phyloP scores from a whole-genome alignment of 495 filamentous ascomycete genomes.

The Hypomontagnella monticulosa region DNA sequence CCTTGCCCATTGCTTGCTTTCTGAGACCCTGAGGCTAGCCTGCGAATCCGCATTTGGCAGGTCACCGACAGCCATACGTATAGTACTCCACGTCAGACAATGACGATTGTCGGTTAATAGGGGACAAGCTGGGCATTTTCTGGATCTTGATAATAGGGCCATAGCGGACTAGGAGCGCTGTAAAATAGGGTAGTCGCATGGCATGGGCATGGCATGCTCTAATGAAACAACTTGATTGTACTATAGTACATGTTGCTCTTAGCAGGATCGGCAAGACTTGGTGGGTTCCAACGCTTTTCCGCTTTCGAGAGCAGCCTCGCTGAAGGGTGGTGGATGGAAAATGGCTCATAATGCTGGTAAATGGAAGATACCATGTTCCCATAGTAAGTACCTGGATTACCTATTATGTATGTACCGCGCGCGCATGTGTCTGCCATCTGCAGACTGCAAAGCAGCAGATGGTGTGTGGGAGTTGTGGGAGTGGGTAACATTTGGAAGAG shows the following conservation, averaged over 20 bases:
- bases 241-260: conserved; percentile 21
- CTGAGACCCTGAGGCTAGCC: conserved; percentile 6
- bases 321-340: conserved; percentile 27
- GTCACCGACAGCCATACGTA: conserved; percentile 24
- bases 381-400: conserved; percentile 32
- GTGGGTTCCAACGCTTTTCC: conserved; percentile 38
- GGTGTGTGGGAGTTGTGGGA: conserved; percentile 10
- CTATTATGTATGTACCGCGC: conserved; percentile 41
- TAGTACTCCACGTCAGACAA: conserved; percentile 36
- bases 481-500: conserved; percentile 8
- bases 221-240: conserved; percentile 30
- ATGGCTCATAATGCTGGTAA: conserved; percentile 42
- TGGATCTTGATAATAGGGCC: conserved; percentile 23
- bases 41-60: conserved; percentile 35
- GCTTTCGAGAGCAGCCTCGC: conserved; percentile 33
- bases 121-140: conserved; percentile 25
- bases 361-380: neutral
- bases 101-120: conserved; percentile 43
- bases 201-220: conserved; percentile 34
- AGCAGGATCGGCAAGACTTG: conserved; percentile 36
- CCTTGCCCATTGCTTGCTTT: neutral
- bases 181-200: conserved; percentile 28
- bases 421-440: conserved; percentile 30
- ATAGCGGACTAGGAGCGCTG: conserved; percentile 7
- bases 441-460: conserved; percentile 24